A percentile compares a stretch with the other conserved stretches of the same genome.
phyloP scores from a whole-genome alignment of 2,329 filamentous ascomycete genomes.

The Dactylellina parvicollis region DNA sequence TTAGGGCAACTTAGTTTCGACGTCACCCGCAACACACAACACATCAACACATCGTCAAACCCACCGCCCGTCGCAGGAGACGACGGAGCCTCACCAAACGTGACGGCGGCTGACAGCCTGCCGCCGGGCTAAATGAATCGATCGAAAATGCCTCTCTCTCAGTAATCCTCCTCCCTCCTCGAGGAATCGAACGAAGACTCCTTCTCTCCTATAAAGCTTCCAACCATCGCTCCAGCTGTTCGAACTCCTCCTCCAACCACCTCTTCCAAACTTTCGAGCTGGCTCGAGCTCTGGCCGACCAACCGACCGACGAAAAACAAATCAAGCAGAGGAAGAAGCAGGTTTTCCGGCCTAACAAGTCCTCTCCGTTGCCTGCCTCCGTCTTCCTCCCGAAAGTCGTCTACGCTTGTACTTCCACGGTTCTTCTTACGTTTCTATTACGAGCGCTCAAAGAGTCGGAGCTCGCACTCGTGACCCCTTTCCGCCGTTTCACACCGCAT shows the following conservation, averaged over 20 bases:
- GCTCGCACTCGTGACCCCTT: slow-evolving; percentile 46
- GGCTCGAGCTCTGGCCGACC: too few species aligned
- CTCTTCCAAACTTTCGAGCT: background rate
- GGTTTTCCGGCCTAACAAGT: background rate
- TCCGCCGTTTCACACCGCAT: slow-evolving; percentile 34
- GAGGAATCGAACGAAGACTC: too few species aligned
- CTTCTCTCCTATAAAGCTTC: too few species aligned
- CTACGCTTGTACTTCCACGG: slow-evolving; percentile 39
- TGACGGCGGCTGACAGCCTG: too few species aligned
- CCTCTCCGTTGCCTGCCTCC: slow-evolving; percentile 2
- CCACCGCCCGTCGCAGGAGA: background rate
- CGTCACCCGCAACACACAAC: slow-evolving; percentile 29
- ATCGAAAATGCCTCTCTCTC: too few species aligned
- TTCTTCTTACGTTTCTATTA: slow-evolving; percentile 54
- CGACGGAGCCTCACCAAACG: slow-evolving; percentile 9
- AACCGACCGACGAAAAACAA: background rate
- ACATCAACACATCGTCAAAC: slow-evolving; percentile 50
- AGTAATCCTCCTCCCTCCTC: too few species aligned
- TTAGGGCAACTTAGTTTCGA: slow-evolving; percentile 47
- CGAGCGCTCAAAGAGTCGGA: slow-evolving; percentile 38
- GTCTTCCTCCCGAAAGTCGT: slow-evolving; percentile 34
- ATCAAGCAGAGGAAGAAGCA: slow-evolving; percentile 12
- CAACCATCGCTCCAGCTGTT: too few species aligned
- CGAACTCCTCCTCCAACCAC: too few species aligned
- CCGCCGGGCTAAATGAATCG: background rate